Evolutionary conservation across 78 protist species (phyloP), one percentile per base, ranked within the genome.

Genomic region (Tieghemostelium lacteum): DNA sequence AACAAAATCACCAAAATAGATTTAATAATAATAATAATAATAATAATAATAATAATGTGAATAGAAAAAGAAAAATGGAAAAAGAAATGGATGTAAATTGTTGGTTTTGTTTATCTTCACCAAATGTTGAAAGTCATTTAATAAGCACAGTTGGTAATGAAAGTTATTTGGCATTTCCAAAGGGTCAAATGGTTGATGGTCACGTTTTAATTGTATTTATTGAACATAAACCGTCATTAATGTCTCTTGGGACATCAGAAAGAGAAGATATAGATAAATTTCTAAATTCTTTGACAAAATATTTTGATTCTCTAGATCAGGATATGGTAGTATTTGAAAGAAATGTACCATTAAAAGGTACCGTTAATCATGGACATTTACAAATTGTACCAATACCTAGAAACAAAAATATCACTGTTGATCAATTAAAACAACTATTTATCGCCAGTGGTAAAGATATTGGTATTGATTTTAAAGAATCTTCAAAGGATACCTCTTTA

Each of bases 51-150:
- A 14, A 29, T 22, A 22, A 49, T 26, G 3, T 17, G 4, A n/a
- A 28, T 19, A 45, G 61, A 33, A 16, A 73, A 31, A 58, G 36
- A 60, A 19, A 54, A n/a, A 2, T 28, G 12, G 55, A 50, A 58
- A 36, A 73, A n/a, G 33, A 39, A 12, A 22, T 26, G 10, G 73
- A 57, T 60, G 31, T 24, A 52, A 74, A 65, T 31, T 86, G 94
- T 73, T 91, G 94, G 94, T 91, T 91, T 45, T 91, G 94, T 63
- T 29, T 91, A 28, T 73, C 88, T 24, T 73, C 67, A 36, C 78
- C 88, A 40, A 28, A 77, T 33, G 85, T 91, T 19, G 94, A 91
- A 17, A 73, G 73, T 62, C 89, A 80, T 37, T 63, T 91, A 45
- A 49, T 91, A 16, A 75, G 62, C 24, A 69, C 77, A 20, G 69